Evolutionary conservation across 768 basidiomycete species (phyloP).

Genomic region (Auriscalpium vulgare): DNA sequence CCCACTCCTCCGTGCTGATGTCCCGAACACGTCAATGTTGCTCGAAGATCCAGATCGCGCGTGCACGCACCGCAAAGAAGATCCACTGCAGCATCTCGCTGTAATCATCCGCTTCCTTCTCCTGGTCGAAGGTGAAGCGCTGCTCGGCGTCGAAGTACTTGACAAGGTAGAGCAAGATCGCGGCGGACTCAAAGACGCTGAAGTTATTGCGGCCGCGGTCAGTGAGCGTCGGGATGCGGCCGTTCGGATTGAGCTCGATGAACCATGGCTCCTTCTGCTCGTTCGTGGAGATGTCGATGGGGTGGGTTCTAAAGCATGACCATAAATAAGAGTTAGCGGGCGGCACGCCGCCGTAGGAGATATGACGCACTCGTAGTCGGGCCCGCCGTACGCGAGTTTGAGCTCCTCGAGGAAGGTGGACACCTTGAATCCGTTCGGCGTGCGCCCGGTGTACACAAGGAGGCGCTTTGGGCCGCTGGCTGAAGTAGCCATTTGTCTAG

Average conservation of each 20-base stretch:
- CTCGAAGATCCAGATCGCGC: neutral
- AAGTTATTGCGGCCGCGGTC: slow-evolving; percentile 59
- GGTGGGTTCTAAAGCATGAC: slow-evolving; percentile 31
- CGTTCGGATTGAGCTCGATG: slow-evolving; percentile 66
- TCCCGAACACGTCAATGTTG: neutral
- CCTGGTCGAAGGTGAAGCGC: slow-evolving; percentile 57
- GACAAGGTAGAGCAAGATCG: slow-evolving; percentile 76
- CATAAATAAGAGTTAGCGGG: slow-evolving; percentile 1
- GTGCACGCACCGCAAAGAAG: slow-evolving; percentile 58
- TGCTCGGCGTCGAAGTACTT: slow-evolving; percentile 76
- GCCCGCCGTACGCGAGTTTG: slow-evolving; percentile 29
- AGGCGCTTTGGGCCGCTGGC: neutral
- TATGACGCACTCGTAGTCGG: slow-evolving; percentile 41
- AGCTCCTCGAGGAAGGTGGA: slow-evolving; percentile 58
- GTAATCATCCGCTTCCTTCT: slow-evolving; percentile 46
- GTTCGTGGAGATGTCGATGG: slow-evolving; percentile 52
- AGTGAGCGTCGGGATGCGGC: slow-evolving; percentile 60
- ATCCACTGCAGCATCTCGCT: slow-evolving; percentile 81
- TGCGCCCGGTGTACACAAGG: slow-evolving; percentile 26
- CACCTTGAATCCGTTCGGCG: slow-evolving; percentile 50
- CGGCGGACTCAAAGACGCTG: slow-evolving; percentile 66
- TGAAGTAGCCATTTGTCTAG: too few relatives aligned
- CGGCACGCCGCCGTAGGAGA: neutral
- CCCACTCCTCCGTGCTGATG: slow-evolving; percentile 69
- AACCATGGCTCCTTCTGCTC: slow-evolving; percentile 82